Evolutionary conservation across 75 land plant species (phyloP).

Genomic region (Cunninghamia lanceolata): DNA sequence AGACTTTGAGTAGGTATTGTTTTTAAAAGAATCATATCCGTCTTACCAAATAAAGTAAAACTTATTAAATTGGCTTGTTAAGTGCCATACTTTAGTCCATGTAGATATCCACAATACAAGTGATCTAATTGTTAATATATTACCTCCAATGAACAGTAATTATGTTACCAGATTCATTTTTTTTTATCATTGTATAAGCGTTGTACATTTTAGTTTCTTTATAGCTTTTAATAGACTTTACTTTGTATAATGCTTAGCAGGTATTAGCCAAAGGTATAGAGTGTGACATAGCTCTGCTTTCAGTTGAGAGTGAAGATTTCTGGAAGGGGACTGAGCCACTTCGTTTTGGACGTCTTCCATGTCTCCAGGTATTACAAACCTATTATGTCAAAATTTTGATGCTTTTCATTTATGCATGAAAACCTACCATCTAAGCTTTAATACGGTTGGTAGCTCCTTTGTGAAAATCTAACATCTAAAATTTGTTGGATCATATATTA

Average conservation of each 20-base stretch:
- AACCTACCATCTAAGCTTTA: neutral
- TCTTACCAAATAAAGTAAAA: neutral
- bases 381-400: neutral
- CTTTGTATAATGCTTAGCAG: conserved; percentile 29
- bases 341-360: conserved; percentile 71
- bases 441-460: neutral
- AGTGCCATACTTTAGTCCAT: neutral
- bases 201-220: neutral
- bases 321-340: conserved; percentile 90
- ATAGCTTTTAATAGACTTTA: neutral
- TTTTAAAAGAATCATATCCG: neutral
- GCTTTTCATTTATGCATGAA: neutral
- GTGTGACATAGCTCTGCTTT: conserved; percentile 90
- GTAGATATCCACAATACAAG: neutral
- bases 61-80: neutral
- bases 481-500: too few species aligned
- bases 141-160: neutral
- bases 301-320: conserved; percentile 86
- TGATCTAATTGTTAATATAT: neutral
- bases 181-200: neutral
- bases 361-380: conserved; percentile 67
- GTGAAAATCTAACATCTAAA: too few species aligned
- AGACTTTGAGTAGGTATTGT: neutral
- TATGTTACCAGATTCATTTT: neutral
- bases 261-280: conserved; percentile 92